Base-by-base conservation (phyloP, 371 early-diverging fungal species). In the Zopfochytrium polystomum region DNA sequence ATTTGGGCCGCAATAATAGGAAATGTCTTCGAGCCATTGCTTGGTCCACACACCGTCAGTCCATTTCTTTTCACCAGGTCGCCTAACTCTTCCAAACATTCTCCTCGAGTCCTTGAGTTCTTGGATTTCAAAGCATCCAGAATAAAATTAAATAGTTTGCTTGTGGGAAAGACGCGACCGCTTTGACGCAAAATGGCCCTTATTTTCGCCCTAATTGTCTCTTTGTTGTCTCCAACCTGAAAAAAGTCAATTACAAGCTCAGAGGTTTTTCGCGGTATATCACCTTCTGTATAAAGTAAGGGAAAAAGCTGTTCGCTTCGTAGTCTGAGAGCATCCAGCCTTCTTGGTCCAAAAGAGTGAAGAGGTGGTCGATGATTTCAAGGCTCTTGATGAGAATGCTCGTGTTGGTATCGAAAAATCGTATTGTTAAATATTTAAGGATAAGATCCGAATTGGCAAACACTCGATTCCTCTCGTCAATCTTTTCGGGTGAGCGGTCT, bases 331-430 rank as follows among this genome's bases (percentile, higher is more conserved):
- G 62, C 34, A 75, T 71, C 33, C 75, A 76, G n/a, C 81, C 80
- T 29, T 76, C 72, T 34, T 82, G 79, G 27, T 87, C 89, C 33
- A 90, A 63, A 23, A 89, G 48, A 0, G 67, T 60, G 3, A 89
- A 65, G 32, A 91, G 58, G 45, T 87, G 85, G 54, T 92, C 88
- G 0, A 90, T 68, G 7, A 92, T 53, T 38, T 93, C 93, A 23
- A 93, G 70, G 52, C 84, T 84, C 65, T 90, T 90, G 47, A 93
- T 76, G 34, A 88, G 68, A 72, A 90, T 87, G 51, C 84, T 87
- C 0, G 94, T 91, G 60, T 85, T 88, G n/a, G 91, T 90, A 59
- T 93, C 94, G 68, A 84, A 87, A 76, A 93, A 86, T 15, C 94
- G 85, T 25, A 93, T 70, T 15, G 91, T 89, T 48, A 90, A 45